Evolutionary conservation across 2,329 filamentous ascomycete genomes (phyloP), one percentile per base, ranked within the genome.

Genomic region (Alternaria ventricosa): DNA sequence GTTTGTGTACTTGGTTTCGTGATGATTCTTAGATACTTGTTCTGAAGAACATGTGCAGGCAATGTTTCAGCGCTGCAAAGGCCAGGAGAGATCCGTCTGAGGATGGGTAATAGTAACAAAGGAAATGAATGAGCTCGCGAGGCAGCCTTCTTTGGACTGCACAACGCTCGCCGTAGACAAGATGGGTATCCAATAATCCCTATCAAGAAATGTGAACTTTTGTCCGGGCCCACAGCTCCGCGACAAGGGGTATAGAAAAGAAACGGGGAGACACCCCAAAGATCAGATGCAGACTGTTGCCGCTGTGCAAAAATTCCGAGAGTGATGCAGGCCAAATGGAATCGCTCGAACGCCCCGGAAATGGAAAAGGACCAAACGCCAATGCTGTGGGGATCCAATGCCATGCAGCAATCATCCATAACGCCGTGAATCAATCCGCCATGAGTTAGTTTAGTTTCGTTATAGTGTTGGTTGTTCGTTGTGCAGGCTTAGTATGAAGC

Each of bases 391-490:
- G 68, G 65, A 66, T 66, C 65, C 71, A 68, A 73, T 74, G 71
- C 71, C 70, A 74, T 74, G 72, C 72, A 74, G 68, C 69, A 74
- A 67, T 71, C 70, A 70, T 75, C 64, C 72, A 71, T 71, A 78
- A 80, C 78, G 76, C 78, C 78, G 58, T 77, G 60, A 70, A 64
- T 77, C 71, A 71, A 69, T 72, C 72, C 73, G 72, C 77, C 78
- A 65, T 80, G 62, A 75, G 65, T 65, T 67, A 66, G 69, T 67
- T 69, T 61, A 69, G 67, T 66, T 74, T 79, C 74, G 64, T 79
- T 63, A 72, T 68, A 66, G 75, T 10, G 74, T 70, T 76, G 71
- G 64, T 72, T 56, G 66, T 69, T 60, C 66, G 61, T 36, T 58
- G 60, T 60, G 60, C 62, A 64, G 50, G 66, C 62, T 78, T 67